Conservation (phyloP, 2,329 filamentous ascomycete species). For the Scedosporium minutisporum region DNA sequence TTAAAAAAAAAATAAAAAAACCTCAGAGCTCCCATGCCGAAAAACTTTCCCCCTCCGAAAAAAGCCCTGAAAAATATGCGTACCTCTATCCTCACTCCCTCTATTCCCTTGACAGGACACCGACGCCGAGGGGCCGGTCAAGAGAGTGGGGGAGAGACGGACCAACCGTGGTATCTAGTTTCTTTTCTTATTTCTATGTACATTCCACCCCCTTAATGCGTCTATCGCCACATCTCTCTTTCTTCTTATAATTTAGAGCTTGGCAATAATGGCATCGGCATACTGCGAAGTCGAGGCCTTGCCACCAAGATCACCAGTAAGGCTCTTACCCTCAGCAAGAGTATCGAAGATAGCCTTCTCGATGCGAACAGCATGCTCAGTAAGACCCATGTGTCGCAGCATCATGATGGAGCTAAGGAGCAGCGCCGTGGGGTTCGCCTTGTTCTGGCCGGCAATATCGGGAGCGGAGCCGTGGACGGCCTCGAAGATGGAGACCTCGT, state of each 20-base stretch:
- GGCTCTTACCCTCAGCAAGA: slow-evolving; percentile 86
- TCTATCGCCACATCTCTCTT: not conserved
- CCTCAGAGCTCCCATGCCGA: not conserved
- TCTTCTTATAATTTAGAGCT: slow-evolving; percentile 34
- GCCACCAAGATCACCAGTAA: slow-evolving; percentile 93
- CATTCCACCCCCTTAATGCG: not conserved
- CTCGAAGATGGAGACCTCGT: slow-evolving; percentile 99
- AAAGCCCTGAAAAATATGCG: not conserved
- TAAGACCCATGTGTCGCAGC: slow-evolving; percentile 95
- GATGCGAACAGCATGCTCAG: slow-evolving; percentile 74
- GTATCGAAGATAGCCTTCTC: slow-evolving; percentile 94
- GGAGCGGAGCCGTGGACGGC: slow-evolving; percentile 96
- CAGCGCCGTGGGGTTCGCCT: slow-evolving; percentile 95
- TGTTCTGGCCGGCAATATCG: slow-evolving; percentile 89
- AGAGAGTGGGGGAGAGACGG: no score
- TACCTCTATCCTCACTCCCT: not conserved
- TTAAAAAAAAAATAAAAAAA: not conserved
- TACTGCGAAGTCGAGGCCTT: slow-evolving; percentile 95
- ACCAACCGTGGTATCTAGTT: not conserved
- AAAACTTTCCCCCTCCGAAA: not conserved
- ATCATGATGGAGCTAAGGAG: slow-evolving; percentile 98
- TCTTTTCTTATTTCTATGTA: not conserved
- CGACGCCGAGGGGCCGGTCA: no score
- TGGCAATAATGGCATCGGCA: slow-evolving; percentile 77
- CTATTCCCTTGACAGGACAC: no score